These are phyloP conservation scores for Backusella morwellensis DNA, from an alignment of 192 early-diverging fungal species.

Conservation along the genomic window DNA sequence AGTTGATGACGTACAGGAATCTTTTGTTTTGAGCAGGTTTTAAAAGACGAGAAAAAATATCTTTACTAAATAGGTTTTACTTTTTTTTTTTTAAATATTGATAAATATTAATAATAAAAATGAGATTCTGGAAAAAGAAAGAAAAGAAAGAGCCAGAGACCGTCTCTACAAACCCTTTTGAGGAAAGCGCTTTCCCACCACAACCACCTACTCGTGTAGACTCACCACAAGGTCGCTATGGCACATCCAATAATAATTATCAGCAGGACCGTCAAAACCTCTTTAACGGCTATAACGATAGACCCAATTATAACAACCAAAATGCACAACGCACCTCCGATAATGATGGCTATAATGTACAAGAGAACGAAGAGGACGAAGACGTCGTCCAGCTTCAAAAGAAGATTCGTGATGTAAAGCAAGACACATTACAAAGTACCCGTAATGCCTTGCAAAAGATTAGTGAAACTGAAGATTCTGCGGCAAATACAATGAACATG, in stretches of 20 bases:
- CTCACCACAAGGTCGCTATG: background rate
- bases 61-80: background rate
- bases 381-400: constrained; percentile 56
- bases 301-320: background rate
- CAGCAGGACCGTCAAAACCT: constrained; percentile 10
- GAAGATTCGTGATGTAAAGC: constrained; percentile 57
- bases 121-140: constrained; percentile 5
- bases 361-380: constrained; percentile 55
- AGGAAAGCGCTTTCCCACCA: background rate
- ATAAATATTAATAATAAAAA: background rate
- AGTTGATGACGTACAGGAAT: background rate
- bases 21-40: background rate
- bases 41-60: background rate
- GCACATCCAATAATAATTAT: background rate
- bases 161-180: background rate
- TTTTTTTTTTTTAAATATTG: no score
- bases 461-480: constrained; percentile 58
- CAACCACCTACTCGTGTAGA: background rate
- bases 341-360: background rate
- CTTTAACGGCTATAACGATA: background rate
- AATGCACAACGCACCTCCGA: background rate
- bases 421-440: constrained; percentile 66
- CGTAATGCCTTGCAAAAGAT: constrained; percentile 61
- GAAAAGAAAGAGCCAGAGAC: background rate
- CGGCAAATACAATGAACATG: constrained; percentile 58